Conservation (phyloP, 2,329 filamentous ascomycete genomes). For the Fusarium foetens region DNA sequence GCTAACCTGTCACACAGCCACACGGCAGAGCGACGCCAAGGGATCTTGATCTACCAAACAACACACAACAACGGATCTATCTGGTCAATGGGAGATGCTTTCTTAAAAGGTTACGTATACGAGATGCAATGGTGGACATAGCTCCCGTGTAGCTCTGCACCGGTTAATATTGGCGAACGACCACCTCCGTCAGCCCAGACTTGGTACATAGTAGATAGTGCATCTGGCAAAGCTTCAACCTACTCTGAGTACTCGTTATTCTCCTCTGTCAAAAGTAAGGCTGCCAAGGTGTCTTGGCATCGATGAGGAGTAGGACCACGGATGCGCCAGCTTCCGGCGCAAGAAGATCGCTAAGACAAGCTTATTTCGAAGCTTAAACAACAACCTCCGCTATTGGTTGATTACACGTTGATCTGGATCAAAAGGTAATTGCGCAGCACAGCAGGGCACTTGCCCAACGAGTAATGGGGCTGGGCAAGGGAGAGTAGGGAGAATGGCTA, state of each 20-base stretch:
- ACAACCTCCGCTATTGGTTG: not conserved
- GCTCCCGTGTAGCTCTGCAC: not conserved
- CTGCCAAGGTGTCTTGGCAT: slow-evolving; percentile 13
- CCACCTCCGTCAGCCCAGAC: slow-evolving; percentile 25
- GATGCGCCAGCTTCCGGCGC: slow-evolving; percentile 25
- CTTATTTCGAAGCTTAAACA: slow-evolving; percentile 43
- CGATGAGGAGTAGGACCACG: slow-evolving; percentile 3
- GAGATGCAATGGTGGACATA: not conserved
- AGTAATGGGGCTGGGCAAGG: slow-evolving; percentile 1
- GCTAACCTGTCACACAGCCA: slow-evolving; percentile 30
- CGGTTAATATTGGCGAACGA: not conserved
- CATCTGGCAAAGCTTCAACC: not conserved
- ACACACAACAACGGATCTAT: not conserved
- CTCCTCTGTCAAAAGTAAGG: not conserved
- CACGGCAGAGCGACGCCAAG: slow-evolving; percentile 23
- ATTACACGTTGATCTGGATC: slow-evolving; percentile 6
- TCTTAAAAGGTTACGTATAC: not conserved
- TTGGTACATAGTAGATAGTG: not conserved
- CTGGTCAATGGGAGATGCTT: not conserved
- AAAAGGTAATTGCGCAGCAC: not conserved
- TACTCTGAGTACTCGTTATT: not conserved
- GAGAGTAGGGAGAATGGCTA: not conserved
- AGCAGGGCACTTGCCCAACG: not conserved
- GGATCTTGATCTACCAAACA: not conserved
- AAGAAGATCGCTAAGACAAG: slow-evolving; percentile 35